Evolutionary conservation across 345 rosid genomes (phyloP).

Genomic region (Arabidopsis arenosa): DNA sequence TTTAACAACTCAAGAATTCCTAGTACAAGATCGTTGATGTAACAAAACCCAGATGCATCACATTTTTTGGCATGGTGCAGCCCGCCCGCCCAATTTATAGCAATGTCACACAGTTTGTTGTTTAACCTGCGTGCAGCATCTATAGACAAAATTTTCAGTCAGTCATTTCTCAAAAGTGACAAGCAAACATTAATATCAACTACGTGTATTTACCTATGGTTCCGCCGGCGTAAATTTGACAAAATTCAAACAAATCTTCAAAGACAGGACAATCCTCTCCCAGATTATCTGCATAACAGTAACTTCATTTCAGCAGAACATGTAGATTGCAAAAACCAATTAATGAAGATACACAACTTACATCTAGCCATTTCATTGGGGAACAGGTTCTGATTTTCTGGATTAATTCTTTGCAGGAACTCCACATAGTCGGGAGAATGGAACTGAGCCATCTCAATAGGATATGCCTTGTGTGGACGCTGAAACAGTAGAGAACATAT

Average conservation of each 20-base stretch:
- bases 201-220: constrained; percentile 72
- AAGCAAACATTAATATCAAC: constrained; percentile 1
- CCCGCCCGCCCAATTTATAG: constrained; percentile 99
- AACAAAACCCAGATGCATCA: constrained; percentile 97
- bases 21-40: constrained; percentile 93
- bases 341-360: constrained; percentile 38
- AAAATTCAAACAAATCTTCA: constrained; percentile 91
- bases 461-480: constrained; percentile 99
- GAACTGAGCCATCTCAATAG: constrained; percentile 94
- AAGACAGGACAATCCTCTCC: constrained; percentile 99
- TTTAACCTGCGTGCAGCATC: constrained; percentile 96
- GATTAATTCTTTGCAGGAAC: constrained; percentile 83
- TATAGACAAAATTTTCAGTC: constrained; percentile 34
- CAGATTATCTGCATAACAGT: constrained; percentile 68
- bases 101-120: constrained; percentile 92
- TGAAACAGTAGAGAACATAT: constrained; percentile 44
- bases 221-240: constrained; percentile 98
- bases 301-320: constrained; percentile 2
- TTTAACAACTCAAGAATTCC: constrained; percentile 94
- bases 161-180: constrained; percentile 14
- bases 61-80: constrained; percentile 98
- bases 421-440: constrained; percentile 95
- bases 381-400: constrained; percentile 71
- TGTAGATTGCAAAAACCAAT: background rate
- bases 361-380: constrained; percentile 70